These are phyloP conservation scores for Priceomyces haplophilus DNA, from an alignment of 805 yeast genomes.

Conservation along the genomic window DNA sequence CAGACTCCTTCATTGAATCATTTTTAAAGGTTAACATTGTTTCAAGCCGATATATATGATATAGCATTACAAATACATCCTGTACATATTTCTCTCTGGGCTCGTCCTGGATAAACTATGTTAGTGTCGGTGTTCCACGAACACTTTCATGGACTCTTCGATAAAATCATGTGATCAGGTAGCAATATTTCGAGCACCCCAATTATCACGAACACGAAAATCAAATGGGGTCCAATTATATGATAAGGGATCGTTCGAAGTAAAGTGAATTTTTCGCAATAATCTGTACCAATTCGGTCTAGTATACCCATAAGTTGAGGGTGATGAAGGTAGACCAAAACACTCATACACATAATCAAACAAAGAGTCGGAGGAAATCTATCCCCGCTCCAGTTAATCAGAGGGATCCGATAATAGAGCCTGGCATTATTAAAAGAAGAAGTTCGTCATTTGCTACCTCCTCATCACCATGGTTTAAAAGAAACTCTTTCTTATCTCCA, in stretches of 20 bases:
- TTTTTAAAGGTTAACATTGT: too few species aligned
- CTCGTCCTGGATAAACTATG: background rate
- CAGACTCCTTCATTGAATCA: background rate
- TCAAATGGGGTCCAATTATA: background rate
- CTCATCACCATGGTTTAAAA: constrained; percentile 52
- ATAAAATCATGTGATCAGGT: background rate
- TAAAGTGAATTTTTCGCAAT: too few species aligned
- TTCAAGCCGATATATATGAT: background rate
- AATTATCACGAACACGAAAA: background rate
- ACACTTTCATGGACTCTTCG: background rate
- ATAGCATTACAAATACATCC: background rate
- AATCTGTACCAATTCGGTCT: too few species aligned
- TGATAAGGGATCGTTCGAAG: too few species aligned
- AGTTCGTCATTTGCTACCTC: constrained; percentile 31
- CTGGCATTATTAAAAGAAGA: constrained; percentile 15
- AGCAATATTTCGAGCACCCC: background rate
- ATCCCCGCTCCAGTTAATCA: background rate
- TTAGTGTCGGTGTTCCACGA: too few species aligned
- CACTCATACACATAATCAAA: background rate
- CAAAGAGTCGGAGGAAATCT: constrained; percentile 2
- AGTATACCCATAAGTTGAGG: background rate
- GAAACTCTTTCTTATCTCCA: constrained; percentile 55
- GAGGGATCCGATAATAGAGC: constrained; percentile 6
- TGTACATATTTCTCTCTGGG: background rate
- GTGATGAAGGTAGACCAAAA: constrained; percentile 4